These are phyloP conservation scores for Gnomoniopsis smithogilvyi DNA, from an alignment of 2,329 filamentous ascomycete species.

Conservation along the genomic window DNA sequence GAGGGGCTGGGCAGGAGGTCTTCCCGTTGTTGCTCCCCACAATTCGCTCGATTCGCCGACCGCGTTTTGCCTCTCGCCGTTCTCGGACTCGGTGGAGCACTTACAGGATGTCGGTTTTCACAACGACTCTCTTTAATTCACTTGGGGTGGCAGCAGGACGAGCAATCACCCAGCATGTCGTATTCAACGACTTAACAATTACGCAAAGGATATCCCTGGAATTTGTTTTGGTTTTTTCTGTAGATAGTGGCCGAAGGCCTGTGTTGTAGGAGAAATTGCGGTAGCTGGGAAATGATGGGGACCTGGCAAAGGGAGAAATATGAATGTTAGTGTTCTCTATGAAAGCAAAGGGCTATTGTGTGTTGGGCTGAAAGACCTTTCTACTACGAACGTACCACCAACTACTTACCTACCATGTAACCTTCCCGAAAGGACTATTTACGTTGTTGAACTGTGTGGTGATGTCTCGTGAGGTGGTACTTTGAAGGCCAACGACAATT, in stretches of 20 bases:
- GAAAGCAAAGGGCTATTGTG: neutral
- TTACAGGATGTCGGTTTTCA: slow-evolving; percentile 14
- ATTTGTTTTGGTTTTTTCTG: slow-evolving; percentile 22
- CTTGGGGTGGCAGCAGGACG: slow-evolving; percentile 13
- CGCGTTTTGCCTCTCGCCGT: slow-evolving; percentile 19
- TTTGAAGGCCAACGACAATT: no score
- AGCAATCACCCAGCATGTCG: slow-evolving; percentile 18
- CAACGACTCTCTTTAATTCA: slow-evolving; percentile 23
- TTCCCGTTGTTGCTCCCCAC: neutral
- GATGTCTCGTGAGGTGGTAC: neutral
- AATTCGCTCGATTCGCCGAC: neutral
- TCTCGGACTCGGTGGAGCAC: neutral
- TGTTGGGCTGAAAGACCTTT: neutral
- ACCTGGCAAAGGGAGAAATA: slow-evolving; percentile 11
- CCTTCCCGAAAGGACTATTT: neutral
- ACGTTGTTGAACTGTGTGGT: neutral
- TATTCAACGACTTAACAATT: slow-evolving; percentile 2
- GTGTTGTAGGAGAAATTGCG: neutral
- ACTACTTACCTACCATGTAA: neutral
- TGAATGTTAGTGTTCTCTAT: slow-evolving; percentile 4
- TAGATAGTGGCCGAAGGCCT: slow-evolving; percentile 21
- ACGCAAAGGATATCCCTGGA: slow-evolving; percentile 26
- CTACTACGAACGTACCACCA: neutral
- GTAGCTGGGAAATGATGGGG: neutral
- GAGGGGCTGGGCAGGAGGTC: neutral